These are phyloP conservation scores for Cornus suecica DNA, from an alignment of 148 eudicot genomes.

Conservation along the genomic window DNA sequence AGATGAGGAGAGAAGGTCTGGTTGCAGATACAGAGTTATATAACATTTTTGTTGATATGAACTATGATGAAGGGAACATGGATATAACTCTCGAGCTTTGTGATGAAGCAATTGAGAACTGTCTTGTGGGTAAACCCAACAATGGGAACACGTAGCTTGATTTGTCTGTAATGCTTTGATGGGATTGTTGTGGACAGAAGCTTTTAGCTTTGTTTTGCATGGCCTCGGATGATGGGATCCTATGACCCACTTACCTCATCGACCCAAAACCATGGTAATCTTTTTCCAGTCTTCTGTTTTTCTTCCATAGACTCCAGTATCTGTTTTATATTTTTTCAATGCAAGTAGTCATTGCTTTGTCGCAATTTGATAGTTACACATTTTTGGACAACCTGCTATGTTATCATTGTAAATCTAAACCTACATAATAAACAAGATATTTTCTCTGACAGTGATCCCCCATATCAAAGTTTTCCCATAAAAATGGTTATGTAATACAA, in stretches of 20 bases:
- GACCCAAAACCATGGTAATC: conserved; percentile 8
- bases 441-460: too few species aligned
- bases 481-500: too few species aligned
- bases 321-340: background rate
- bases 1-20: conserved; percentile 68
- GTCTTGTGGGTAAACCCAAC: conserved; percentile 32
- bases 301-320: background rate
- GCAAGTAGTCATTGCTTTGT: too few species aligned
- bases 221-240: background rate
- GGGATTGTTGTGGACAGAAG: background rate
- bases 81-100: conserved; percentile 65
- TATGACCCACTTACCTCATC: background rate
- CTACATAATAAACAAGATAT: background rate
- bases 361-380: background rate
- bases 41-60: conserved; percentile 56
- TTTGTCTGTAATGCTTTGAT: background rate
- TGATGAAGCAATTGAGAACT: conserved; percentile 65
- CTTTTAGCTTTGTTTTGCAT: background rate
- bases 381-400: background rate
- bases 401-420: too few species aligned
- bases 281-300: background rate
- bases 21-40: conserved; percentile 53
- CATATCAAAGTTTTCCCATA: too few species aligned
- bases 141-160: conserved; percentile 18
- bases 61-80: conserved; percentile 58